A percentile compares a stretch with the other conserved stretches of the same genome.
phyloP scores from a whole-genome alignment of 2,329 filamentous ascomycete genomes.

The Claviceps maximensis region DNA sequence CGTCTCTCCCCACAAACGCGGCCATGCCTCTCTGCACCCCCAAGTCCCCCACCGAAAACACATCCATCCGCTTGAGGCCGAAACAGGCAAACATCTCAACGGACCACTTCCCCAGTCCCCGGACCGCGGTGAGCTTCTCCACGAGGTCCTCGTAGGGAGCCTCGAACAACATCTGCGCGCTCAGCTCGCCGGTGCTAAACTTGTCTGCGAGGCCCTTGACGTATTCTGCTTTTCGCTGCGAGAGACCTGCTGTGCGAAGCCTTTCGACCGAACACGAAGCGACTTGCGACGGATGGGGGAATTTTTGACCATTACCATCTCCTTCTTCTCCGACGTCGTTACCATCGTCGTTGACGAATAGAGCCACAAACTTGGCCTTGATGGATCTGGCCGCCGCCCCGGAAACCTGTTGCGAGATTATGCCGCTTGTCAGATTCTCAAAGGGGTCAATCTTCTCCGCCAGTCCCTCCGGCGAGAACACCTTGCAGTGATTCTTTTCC shows the following conservation, averaged over 20 bases:
- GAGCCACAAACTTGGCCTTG: constrained; percentile 65
- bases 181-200: constrained; percentile 63
- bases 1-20: constrained; percentile 67
- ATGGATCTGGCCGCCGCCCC: constrained; percentile 84
- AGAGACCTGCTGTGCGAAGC: constrained; percentile 76
- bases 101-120: constrained; percentile 79
- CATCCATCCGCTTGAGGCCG: constrained; percentile 84
- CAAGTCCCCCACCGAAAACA: constrained; percentile 83
- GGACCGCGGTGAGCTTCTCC: constrained; percentile 67
- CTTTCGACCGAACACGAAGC: constrained; percentile 46
- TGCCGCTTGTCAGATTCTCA: constrained; percentile 66
- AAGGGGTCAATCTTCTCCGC: constrained; percentile 82
- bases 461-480: constrained; percentile 75
- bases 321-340: constrained; percentile 2
- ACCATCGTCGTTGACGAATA: constrained; percentile 43
- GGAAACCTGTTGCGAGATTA: constrained; percentile 94
- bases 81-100: constrained; percentile 99
- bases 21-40: constrained; percentile 95
- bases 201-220: constrained; percentile 73
- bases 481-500: constrained; percentile 58
- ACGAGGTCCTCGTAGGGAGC: constrained; percentile 80
- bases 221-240: constrained; percentile 92
- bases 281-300: constrained; percentile 68
- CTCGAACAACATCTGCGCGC: constrained; percentile 58
- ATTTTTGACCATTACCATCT: constrained; percentile 27